Evolutionary conservation across 495 filamentous ascomycete species (phyloP).

Genomic region (Podospora anserina): DNA sequence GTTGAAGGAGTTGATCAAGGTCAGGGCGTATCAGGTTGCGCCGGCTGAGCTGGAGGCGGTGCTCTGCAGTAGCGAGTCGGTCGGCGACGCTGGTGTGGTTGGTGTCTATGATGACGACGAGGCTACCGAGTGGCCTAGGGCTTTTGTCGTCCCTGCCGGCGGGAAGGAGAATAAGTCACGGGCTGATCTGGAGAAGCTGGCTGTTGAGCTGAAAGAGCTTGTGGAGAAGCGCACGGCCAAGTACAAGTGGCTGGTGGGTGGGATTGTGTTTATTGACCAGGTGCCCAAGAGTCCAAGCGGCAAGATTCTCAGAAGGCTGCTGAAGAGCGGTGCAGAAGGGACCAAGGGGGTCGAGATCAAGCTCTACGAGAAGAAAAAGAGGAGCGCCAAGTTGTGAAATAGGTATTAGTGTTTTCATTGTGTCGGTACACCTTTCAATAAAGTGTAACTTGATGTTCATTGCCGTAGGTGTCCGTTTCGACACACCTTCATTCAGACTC

Average conservation of each 20-base stretch:
- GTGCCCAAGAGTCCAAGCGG: slow-evolving; percentile 68
- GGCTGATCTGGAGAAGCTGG: slow-evolving; percentile 53
- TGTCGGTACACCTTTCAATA: too few species aligned
- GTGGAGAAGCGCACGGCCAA: slow-evolving; percentile 60
- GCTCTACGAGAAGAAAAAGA: slow-evolving; percentile 32
- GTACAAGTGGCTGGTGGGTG: slow-evolving; percentile 65
- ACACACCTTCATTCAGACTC: too few species aligned
- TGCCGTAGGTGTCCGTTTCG: too few species aligned
- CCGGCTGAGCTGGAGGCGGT: slow-evolving; percentile 67
- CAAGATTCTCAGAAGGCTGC: slow-evolving; percentile 61
- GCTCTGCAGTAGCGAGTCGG: slow-evolving; percentile 54
- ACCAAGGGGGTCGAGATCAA: slow-evolving; percentile 24
- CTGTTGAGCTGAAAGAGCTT: slow-evolving; percentile 36
- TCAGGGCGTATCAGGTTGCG: slow-evolving; percentile 67
- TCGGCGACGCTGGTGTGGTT: slow-evolving; percentile 61
- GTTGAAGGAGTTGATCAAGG: slow-evolving; percentile 77
- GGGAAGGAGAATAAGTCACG: slow-evolving; percentile 50
- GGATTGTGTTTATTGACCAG: slow-evolving; percentile 57
- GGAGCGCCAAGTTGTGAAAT: slow-evolving; percentile 24
- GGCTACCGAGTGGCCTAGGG: slow-evolving; percentile 36
- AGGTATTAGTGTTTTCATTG: neutral
- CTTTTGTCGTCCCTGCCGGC: slow-evolving; percentile 32
- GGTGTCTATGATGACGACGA: slow-evolving; percentile 64
- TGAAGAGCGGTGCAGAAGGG: slow-evolving; percentile 34
- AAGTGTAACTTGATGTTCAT: too few species aligned